Base-by-base conservation (phyloP, 2,329 filamentous ascomycete species). In the Hypoxylon sp. region DNA sequence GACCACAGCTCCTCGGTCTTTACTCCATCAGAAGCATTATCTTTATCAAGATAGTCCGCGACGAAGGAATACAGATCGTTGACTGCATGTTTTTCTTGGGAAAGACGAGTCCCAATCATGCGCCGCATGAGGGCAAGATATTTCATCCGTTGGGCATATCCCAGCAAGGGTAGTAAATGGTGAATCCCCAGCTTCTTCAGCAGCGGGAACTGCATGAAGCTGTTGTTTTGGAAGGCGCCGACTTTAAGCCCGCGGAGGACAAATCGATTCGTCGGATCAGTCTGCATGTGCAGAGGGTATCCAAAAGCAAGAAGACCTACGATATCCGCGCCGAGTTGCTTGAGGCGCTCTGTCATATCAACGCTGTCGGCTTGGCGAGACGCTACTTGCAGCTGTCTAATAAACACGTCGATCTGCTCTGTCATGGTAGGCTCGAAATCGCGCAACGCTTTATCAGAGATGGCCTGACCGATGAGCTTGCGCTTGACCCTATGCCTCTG, bases 41-140 rank as follows among this genome's bases (percentile, higher is more conserved):
- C 42, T 1, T 32, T 27, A 13, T 51, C 43, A 11, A 53, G 20
- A 3, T 21, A 9, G n/a, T 57, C 52, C 2, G 37, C 77, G 1
- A 81, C 66, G 45, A 79, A 78, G 0, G 74, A 79, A 55, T 80
- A 80, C 32, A 81, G 75, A 3, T 73, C 71, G 23, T 77, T 61
- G 47, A 72, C 68, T 8, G 75, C 74, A 40, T 59, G 7, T 9
- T 40, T 40, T 2, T 41, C 49, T 30, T 46, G 19, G 7, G 29
- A 30, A 8, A 51, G 16, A 5, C 38, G 35, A 13, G 6, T 38
- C 7, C 13, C 12, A 5, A 57, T 52, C 42, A 62, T 60, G 8
- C 9, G 35, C 13, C 41, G 30, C 3, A 58, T 3, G 1, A 52
- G 4, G 7, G 9, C 20, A 6, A 20, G 5, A 11, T 51, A 46